Percentiles rank a stretch among this genome's conserved stretches.
Conservation (phyloP, 768 basidiomycete species). For the Boletus subparvulus region DNA sequence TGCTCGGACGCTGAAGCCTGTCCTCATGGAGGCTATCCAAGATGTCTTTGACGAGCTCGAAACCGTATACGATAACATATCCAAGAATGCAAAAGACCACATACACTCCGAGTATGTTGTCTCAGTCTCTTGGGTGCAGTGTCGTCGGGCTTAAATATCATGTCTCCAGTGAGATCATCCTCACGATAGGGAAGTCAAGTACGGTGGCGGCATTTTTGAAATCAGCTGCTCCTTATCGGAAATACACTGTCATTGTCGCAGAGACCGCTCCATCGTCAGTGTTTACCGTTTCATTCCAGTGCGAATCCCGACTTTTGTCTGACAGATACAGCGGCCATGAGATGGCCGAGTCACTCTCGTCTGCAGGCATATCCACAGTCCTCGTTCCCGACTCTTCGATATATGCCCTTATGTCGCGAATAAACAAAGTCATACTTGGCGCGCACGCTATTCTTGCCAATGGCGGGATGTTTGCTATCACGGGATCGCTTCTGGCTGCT, state of each 20-base stretch:
- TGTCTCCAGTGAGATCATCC: slow-evolving; percentile 78
- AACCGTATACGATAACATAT: slow-evolving; percentile 92
- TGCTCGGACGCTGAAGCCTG: slow-evolving; percentile 78
- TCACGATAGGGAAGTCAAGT: slow-evolving; percentile 90
- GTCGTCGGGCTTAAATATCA: background rate
- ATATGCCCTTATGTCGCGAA: slow-evolving; percentile 93
- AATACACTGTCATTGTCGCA: slow-evolving; percentile 94
- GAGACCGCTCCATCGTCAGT: slow-evolving; percentile 93
- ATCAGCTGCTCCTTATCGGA: slow-evolving; percentile 83
- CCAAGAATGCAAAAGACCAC: slow-evolving; percentile 92
- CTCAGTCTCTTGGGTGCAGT: background rate
- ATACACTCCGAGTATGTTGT: slow-evolving; percentile 92
- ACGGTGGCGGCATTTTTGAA: slow-evolving; percentile 95
- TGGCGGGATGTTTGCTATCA: slow-evolving; percentile 90
- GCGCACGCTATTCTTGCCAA: slow-evolving; percentile 96
- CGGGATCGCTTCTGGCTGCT: slow-evolving; percentile 82
- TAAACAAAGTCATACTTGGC: slow-evolving; percentile 94
- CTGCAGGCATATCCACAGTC: slow-evolving; percentile 85
- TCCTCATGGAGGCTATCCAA: slow-evolving; percentile 95
- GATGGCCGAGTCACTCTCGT: slow-evolving; percentile 80
- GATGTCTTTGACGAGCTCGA: slow-evolving; percentile 96
- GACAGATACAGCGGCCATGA: slow-evolving; percentile 78
- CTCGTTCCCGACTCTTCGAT: slow-evolving; percentile 96
- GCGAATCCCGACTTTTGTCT: slow-evolving; percentile 1
- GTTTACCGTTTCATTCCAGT: background rate